Conservation (phyloP, 805 yeast genomes). For the Wickerhamomyces strasburgensis region DNA sequence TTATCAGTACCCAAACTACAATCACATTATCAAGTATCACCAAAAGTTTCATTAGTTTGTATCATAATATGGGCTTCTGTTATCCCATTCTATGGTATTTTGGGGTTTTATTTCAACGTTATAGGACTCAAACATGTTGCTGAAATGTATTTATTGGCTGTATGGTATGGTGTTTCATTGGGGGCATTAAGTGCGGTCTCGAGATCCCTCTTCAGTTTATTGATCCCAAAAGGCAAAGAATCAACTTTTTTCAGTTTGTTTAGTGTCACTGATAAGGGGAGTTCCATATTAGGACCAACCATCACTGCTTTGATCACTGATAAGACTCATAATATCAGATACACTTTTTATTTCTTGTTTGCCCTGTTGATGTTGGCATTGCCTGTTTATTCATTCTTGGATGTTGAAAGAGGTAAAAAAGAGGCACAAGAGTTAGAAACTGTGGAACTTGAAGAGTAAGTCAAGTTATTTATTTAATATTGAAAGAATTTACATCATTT, state of each 20-base stretch:
- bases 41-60: conserved; percentile 45
- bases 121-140: conserved; percentile 58
- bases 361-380: conserved; percentile 48
- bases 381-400: conserved; percentile 50
- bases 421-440: conserved; percentile 44
- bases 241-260: conserved; percentile 71
- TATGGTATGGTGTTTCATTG: conserved; percentile 71
- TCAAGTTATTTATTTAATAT: too few relatives aligned
- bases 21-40: conserved; percentile 33
- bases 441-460: too few relatives aligned
- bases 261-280: conserved; percentile 77
- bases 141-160: conserved; percentile 66
- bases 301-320: conserved; percentile 71
- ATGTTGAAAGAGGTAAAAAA: conserved; percentile 55
- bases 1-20: conserved; percentile 45
- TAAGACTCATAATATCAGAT: conserved; percentile 65
- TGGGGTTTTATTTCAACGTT: conserved; percentile 52
- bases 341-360: conserved; percentile 63
- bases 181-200: conserved; percentile 72
- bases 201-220: conserved; percentile 59
- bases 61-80: conserved; percentile 57
- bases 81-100: conserved; percentile 67
- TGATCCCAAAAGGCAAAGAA: conserved; percentile 73
- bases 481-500: too few relatives aligned
- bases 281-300: conserved; percentile 69